phyloP scores from a whole-genome alignment of 2,329 filamentous ascomycete genomes.

The Fusarium sublunatum region DNA sequence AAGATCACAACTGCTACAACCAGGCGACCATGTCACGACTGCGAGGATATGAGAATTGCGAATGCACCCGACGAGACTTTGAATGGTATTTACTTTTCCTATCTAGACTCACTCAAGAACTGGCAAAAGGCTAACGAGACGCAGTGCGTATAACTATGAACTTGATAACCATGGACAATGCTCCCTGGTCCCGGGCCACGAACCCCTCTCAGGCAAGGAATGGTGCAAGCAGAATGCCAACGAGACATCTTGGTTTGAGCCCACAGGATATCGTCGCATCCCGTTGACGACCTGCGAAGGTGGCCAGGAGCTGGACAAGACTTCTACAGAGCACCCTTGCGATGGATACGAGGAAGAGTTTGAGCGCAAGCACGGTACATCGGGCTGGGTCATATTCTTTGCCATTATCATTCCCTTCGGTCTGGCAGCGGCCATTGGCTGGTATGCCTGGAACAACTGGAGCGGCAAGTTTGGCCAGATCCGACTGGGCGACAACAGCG shows the following conservation, averaged over 20 bases:
- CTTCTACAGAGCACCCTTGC: constrained; percentile 67
- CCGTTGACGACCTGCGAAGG: constrained; percentile 88
- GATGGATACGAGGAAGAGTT: constrained; percentile 86
- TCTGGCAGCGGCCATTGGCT: constrained; percentile 78
- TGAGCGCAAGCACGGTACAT: constrained; percentile 74
- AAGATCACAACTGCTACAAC: constrained; percentile 84
- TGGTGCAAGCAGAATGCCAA: constrained; percentile 72
- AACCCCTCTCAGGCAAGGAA: constrained; percentile 64
- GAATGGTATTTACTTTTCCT: constrained; percentile 77
- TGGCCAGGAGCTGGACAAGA: constrained; percentile 79
- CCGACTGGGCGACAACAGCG: constrained; percentile 77
- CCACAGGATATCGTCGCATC: constrained; percentile 89
- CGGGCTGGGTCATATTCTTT: constrained; percentile 83
- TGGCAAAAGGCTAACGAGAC: constrained; percentile 22
- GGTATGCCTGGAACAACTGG: constrained; percentile 88
- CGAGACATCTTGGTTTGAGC: constrained; percentile 81
- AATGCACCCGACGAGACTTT: constrained; percentile 85
- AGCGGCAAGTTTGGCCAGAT: constrained; percentile 92
- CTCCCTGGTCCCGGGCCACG: constrained; percentile 77
- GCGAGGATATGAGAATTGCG: constrained; percentile 81
- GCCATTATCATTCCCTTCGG: constrained; percentile 81
- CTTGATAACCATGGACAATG: constrained; percentile 82
- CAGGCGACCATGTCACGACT: constrained; percentile 76
- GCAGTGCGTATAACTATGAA: constrained; percentile 95
- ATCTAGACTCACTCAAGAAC: background rate